Conservation (phyloP, 1,284 basidiomycete species). For the Flammula alnicola region DNA sequence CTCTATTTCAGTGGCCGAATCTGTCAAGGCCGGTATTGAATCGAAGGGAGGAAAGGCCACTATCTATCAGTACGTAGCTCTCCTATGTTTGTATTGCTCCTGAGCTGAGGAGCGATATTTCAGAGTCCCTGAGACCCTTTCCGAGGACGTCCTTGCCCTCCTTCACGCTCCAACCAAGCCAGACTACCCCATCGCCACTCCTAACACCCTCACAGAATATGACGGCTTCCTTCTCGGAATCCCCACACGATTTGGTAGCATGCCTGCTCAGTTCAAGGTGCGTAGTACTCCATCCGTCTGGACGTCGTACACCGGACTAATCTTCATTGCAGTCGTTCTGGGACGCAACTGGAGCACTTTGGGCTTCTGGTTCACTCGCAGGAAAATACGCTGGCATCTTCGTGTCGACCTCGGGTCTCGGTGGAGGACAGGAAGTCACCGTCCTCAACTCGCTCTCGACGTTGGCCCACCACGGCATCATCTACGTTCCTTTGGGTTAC, state of each 20-base stretch:
- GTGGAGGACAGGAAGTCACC: slow-evolving; percentile 80
- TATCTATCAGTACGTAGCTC: slow-evolving; percentile 80
- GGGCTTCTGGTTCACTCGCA: slow-evolving; percentile 71
- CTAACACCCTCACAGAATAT: slow-evolving; percentile 65
- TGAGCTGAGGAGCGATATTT: slow-evolving; percentile 2
- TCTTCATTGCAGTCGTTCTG: slow-evolving; percentile 47
- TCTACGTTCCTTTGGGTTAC: slow-evolving; percentile 84
- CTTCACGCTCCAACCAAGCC: slow-evolving; percentile 79
- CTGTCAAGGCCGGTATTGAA: slow-evolving; percentile 74
- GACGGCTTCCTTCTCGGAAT: slow-evolving; percentile 77
- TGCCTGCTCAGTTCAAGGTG: slow-evolving; percentile 77
- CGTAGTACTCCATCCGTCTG: background rate
- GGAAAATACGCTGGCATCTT: slow-evolving; percentile 85
- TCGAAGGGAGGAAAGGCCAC: slow-evolving; percentile 71
- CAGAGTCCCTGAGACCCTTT: slow-evolving; percentile 84
- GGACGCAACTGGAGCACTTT: slow-evolving; percentile 82
- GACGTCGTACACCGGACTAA: too few relatives aligned
- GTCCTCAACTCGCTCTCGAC: slow-evolving; percentile 70
- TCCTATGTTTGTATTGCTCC: too few relatives aligned
- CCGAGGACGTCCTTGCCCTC: slow-evolving; percentile 74
- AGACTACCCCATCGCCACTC: slow-evolving; percentile 72
- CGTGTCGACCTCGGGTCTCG: slow-evolving; percentile 65
- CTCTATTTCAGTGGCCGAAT: slow-evolving; percentile 69
- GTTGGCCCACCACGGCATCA: slow-evolving; percentile 80
- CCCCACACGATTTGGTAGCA: slow-evolving; percentile 78